These are phyloP conservation scores for Chloris gayana DNA, from an alignment of 176 grass and related monocot species.

Conservation along the genomic window DNA sequence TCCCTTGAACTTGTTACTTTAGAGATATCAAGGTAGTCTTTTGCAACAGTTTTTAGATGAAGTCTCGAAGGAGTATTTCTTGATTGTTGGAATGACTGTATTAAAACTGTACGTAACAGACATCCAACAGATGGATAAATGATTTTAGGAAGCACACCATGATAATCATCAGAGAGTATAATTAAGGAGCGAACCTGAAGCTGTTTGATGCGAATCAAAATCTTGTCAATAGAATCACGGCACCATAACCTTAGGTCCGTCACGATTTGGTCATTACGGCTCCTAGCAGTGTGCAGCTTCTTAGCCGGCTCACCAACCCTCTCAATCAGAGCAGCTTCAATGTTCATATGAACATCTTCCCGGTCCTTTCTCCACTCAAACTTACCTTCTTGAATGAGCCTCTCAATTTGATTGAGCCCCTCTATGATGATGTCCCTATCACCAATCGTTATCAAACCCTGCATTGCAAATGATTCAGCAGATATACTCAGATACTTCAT, in stretches of 20 bases:
- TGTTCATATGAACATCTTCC: slow-evolving; percentile 99
- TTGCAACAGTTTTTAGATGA: neutral
- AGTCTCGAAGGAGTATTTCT: neutral
- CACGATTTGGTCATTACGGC: slow-evolving; percentile 95
- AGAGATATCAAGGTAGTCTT: neutral
- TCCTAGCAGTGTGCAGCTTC: slow-evolving; percentile 93
- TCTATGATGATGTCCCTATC: slow-evolving; percentile 82
- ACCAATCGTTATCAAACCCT: slow-evolving; percentile 82
- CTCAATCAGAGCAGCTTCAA: slow-evolving; percentile 92
- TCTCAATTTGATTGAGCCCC: slow-evolving; percentile 90
- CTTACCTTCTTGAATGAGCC: slow-evolving; percentile 72
- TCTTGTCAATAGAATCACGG: slow-evolving; percentile 88
- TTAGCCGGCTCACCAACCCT: slow-evolving; percentile 93
- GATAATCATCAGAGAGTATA: neutral
- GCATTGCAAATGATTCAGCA: slow-evolving; percentile 41
- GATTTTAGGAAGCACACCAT: neutral
- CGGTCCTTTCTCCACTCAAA: slow-evolving; percentile 90
- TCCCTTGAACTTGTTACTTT: neutral
- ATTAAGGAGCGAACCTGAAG: slow-evolving; percentile 72
- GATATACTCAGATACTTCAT: neutral
- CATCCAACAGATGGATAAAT: slow-evolving; percentile 6
- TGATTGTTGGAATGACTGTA: neutral
- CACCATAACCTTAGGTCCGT: slow-evolving; percentile 96
- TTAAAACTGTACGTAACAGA: neutral
- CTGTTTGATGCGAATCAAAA: slow-evolving; percentile 76